Conservation (phyloP, 257 asterid genomes). For the Penstemon eatonii region DNA sequence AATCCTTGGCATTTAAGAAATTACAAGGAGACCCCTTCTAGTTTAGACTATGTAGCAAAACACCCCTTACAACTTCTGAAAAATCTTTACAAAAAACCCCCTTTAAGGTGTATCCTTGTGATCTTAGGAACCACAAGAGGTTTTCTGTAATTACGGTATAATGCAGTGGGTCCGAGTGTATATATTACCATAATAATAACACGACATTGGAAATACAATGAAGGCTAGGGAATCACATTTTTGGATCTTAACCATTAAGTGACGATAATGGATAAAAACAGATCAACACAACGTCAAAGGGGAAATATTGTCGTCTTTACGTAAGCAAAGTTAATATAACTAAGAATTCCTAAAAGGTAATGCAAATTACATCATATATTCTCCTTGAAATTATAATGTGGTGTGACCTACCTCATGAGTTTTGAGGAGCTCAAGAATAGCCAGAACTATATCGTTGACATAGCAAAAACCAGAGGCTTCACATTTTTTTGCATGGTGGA, state of each 20-base stretch:
- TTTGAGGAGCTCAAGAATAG: constrained; percentile 51
- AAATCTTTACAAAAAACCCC: not conserved
- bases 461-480: constrained; percentile 59
- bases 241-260: not conserved
- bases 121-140: not conserved
- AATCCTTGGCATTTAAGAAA: not conserved
- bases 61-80: too few relatives aligned
- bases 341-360: not conserved
- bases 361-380: not conserved
- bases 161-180: too few relatives aligned
- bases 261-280: not conserved
- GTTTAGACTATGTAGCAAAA: not conserved
- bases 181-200: too few relatives aligned
- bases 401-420: constrained; percentile 33
- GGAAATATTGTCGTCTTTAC: too few relatives aligned
- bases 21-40: not conserved
- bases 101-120: not conserved
- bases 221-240: not conserved
- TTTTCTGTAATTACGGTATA: too few relatives aligned
- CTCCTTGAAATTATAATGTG: not conserved
- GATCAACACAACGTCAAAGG: not conserved
- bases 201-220: too few relatives aligned
- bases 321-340: too few relatives aligned
- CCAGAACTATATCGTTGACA: constrained; percentile 48
- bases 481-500: constrained; percentile 51